Conservation (phyloP, 1,139 yeast genomes). For the Nakaseomyces nivariensis region DNA sequence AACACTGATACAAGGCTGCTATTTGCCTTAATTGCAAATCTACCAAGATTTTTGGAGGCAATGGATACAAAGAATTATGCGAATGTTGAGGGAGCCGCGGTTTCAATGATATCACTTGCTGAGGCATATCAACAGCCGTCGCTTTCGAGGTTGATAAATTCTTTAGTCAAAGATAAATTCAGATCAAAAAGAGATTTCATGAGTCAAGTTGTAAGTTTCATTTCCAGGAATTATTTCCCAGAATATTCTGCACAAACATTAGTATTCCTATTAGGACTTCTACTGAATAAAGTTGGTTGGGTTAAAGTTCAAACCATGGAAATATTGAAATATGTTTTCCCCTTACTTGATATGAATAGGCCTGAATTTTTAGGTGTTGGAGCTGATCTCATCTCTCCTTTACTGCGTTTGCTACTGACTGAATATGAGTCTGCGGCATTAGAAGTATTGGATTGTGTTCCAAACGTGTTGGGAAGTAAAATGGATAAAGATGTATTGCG, state of each 20-base stretch:
- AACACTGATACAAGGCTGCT: conserved; percentile 60
- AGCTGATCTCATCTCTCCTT: conserved; percentile 88
- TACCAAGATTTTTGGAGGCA: conserved; percentile 79
- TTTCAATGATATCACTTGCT: conserved; percentile 51
- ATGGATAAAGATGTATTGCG: conserved; percentile 85
- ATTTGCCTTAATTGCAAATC: conserved; percentile 61
- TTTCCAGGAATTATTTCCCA: conserved; percentile 62
- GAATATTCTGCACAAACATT: conserved; percentile 64
- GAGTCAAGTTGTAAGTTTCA: conserved; percentile 64
- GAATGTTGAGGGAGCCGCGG: conserved; percentile 52
- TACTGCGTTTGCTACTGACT: conserved; percentile 69
- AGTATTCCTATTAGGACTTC: conserved; percentile 64
- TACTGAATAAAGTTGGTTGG: conserved; percentile 72
- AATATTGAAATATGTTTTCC: conserved; percentile 61
- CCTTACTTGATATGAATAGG: conserved; percentile 63
- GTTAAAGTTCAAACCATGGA: conserved; percentile 72
- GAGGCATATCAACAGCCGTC: conserved; percentile 47
- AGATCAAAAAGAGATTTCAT: conserved; percentile 83
- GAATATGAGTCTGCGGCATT: conserved; percentile 84
- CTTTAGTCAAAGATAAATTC: conserved; percentile 68
- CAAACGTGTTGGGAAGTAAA: conserved; percentile 77
- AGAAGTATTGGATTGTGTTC: conserved; percentile 81
- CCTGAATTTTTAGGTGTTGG: conserved; percentile 86
- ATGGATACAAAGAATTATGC: conserved; percentile 47
- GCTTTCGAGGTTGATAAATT: conserved; percentile 61